These are phyloP conservation scores for Alternaria infectoria DNA, from an alignment of 2,329 filamentous ascomycete genomes.

Conservation along the genomic window DNA sequence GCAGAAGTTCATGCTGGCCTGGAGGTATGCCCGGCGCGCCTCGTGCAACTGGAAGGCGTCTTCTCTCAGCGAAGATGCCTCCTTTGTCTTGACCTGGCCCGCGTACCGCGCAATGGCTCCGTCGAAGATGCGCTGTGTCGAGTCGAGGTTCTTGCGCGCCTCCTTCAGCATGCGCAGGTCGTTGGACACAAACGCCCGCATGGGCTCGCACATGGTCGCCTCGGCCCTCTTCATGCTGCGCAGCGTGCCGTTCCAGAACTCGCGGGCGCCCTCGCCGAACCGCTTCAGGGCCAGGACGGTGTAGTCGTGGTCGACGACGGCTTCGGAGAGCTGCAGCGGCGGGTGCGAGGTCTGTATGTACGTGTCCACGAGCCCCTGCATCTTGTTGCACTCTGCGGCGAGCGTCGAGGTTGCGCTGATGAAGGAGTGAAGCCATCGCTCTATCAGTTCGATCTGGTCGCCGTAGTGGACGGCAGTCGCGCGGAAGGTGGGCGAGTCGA, in stretches of 20 bases:
- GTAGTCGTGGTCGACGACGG: slow-evolving; percentile 92
- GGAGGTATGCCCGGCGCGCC: slow-evolving; percentile 86
- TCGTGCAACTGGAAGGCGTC: slow-evolving; percentile 97
- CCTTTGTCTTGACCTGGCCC: slow-evolving; percentile 88
- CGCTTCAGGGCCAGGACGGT: slow-evolving; percentile 84
- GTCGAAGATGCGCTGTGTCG: slow-evolving; percentile 84
- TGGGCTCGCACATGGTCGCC: slow-evolving; percentile 76
- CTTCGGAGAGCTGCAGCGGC: slow-evolving; percentile 75
- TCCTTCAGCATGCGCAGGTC: slow-evolving; percentile 90
- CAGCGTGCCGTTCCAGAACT: slow-evolving; percentile 83
- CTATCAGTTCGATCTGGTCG: slow-evolving; percentile 89
- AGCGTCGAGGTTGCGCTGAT: slow-evolving; percentile 68
- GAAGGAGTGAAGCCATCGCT: slow-evolving; percentile 86
- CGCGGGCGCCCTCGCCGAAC: slow-evolving; percentile 82
- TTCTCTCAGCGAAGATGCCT: slow-evolving; percentile 86
- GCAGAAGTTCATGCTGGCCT: slow-evolving; percentile 92
- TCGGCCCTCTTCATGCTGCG: slow-evolving; percentile 80
- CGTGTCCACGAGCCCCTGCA: slow-evolving; percentile 80
- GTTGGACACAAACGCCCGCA: slow-evolving; percentile 75
- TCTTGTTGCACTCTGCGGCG: slow-evolving; percentile 68
- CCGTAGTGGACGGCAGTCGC: slow-evolving; percentile 84
- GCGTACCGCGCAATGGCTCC: slow-evolving; percentile 80
- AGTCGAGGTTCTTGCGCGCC: slow-evolving; percentile 74
- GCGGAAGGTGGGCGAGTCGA: slow-evolving; percentile 96
- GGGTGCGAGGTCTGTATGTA: slow-evolving; percentile 81